Conservation (phyloP, 768 basidiomycete genomes). For the Lyophyllum atratum region DNA sequence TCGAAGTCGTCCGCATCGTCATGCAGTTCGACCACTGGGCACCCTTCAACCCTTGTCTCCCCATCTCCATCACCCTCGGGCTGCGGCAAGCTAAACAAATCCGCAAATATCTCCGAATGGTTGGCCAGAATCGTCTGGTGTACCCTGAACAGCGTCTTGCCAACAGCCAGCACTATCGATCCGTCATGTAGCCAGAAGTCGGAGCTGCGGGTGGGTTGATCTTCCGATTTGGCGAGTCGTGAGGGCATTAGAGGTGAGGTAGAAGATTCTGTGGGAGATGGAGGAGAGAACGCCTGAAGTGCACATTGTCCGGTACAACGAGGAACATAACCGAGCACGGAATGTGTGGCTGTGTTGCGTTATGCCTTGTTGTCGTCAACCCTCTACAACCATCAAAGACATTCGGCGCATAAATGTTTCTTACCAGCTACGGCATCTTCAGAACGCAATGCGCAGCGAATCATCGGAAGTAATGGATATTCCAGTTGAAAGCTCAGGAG, state of each 20-base stretch:
- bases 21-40: constrained; percentile 50
- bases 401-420: no score
- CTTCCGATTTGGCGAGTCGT: no score
- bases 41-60: constrained; percentile 46
- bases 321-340: background rate
- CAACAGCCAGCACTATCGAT: constrained; percentile 43
- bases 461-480: no score
- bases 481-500: no score
- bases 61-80: constrained; percentile 29
- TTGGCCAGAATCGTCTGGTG: constrained; percentile 47
- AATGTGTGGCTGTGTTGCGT: background rate
- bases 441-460: no score
- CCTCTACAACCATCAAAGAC: background rate
- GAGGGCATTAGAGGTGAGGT: background rate
- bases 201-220: constrained; percentile 1
- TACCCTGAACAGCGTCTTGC: constrained; percentile 41
- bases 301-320: background rate
- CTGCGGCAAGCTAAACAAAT: constrained; percentile 61
- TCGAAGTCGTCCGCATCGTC: constrained; percentile 50
- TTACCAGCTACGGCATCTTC: no score
- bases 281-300: background rate
- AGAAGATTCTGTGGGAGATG: background rate
- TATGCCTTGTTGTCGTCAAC: background rate
- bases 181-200: constrained; percentile 51
- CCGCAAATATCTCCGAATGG: constrained; percentile 68